Conservation (phyloP, 2,329 filamentous ascomycete genomes). For the Colletotrichum godetiae region DNA sequence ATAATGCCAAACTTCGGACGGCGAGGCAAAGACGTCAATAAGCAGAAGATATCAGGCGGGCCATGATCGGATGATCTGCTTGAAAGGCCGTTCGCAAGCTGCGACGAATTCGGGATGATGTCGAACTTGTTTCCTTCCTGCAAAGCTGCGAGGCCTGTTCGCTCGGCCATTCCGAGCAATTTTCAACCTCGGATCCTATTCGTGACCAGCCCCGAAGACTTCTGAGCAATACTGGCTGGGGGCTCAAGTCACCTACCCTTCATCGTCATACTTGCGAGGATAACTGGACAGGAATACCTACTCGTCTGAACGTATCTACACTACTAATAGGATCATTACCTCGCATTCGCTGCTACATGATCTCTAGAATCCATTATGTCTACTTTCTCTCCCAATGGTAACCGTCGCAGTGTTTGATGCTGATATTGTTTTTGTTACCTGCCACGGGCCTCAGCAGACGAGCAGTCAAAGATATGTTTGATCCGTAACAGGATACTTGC, state of each 20-base stretch:
- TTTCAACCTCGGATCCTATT: not conserved
- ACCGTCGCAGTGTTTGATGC: not conserved
- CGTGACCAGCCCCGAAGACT: not conserved
- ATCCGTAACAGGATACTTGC: not conserved
- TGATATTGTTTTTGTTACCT: not conserved
- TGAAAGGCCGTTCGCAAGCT: slow-evolving; percentile 11
- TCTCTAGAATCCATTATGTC: not conserved
- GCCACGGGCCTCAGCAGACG: not conserved
- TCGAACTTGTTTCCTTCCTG: not conserved
- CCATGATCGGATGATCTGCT: not conserved
- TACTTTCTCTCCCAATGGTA: not conserved
- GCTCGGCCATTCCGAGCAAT: not conserved
- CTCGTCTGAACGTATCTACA: not conserved
- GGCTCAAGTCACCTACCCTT: not conserved
- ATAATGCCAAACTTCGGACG: slow-evolving; percentile 8
- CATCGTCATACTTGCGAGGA: not conserved
- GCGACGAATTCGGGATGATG: slow-evolving; percentile 3
- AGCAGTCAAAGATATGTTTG: not conserved
- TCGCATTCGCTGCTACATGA: not conserved
- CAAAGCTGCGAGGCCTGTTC: not conserved
- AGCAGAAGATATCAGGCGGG: not conserved
- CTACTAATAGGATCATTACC: not conserved
- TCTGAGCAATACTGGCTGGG: not conserved
- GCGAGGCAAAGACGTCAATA: not conserved
- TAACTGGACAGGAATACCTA: not conserved